Percentiles rank a stretch among this genome's conserved stretches.
These are phyloP conservation scores for Sonneratia alba DNA, from an alignment of 345 rosid genomes.

Conservation along the genomic window DNA sequence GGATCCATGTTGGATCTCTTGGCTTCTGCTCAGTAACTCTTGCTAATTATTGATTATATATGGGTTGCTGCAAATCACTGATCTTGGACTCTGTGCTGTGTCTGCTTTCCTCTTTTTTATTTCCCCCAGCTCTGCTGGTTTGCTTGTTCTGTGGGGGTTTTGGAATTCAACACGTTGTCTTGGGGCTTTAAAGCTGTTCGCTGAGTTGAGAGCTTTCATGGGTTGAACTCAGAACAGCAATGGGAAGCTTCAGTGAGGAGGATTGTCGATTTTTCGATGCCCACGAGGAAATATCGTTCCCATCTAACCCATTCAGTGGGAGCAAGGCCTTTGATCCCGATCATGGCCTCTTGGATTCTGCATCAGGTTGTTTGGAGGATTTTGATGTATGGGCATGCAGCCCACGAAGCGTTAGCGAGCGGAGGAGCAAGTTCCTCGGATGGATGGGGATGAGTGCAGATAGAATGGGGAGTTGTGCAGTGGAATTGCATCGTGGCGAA, in stretches of 20 bases:
- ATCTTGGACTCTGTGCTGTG: slow-evolving; percentile 42
- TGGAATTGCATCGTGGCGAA: not conserved
- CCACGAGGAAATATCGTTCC: slow-evolving; percentile 38
- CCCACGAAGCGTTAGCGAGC: slow-evolving; percentile 37
- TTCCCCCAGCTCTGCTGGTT: slow-evolving; percentile 32
- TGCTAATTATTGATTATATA: slow-evolving; percentile 2
- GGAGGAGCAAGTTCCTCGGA: slow-evolving; percentile 12
- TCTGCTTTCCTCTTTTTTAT: not conserved
- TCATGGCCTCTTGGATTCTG: slow-evolving; percentile 7
- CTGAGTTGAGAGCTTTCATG: slow-evolving; percentile 45
- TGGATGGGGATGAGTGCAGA: slow-evolving; percentile 28
- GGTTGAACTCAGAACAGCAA: slow-evolving; percentile 46
- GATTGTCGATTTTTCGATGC: slow-evolving; percentile 68
- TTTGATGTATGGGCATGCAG: slow-evolving; percentile 54
- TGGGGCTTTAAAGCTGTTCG: slow-evolving; percentile 37
- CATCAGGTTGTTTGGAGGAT: slow-evolving; percentile 20
- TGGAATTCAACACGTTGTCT: slow-evolving; percentile 40
- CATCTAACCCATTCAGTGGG: slow-evolving; percentile 15
- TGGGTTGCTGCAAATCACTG: slow-evolving; percentile 21
- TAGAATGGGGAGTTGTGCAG: slow-evolving; percentile 18
- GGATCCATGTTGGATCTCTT: slow-evolving; percentile 82
- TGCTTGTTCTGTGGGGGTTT: slow-evolving; percentile 45
- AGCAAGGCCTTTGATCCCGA: not conserved
- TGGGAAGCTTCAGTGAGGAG: slow-evolving; percentile 54
- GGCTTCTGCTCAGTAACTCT: not conserved